Evolutionary conservation across 2,329 filamentous ascomycete genomes (phyloP).

Genomic region (Chrysoporthe cubensis): DNA sequence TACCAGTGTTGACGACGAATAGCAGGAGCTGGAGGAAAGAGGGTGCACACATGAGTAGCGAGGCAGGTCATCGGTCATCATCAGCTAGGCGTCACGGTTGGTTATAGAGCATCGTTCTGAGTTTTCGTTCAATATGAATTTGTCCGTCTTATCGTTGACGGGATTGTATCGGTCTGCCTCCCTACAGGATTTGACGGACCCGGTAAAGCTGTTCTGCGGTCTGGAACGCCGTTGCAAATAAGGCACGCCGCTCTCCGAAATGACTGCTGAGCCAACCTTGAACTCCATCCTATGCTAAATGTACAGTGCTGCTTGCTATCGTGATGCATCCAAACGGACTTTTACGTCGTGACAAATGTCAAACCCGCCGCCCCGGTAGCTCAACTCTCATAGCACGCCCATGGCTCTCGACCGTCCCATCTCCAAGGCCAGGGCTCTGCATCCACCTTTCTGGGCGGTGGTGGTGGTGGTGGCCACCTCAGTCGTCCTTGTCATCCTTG

Average conservation of each 20-base stretch:
- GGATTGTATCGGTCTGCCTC: background rate
- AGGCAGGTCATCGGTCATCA: constrained; percentile 1
- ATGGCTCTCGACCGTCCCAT: background rate
- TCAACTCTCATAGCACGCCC: background rate
- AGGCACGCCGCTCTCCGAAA: background rate
- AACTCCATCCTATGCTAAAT: constrained; percentile 17
- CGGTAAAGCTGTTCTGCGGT: background rate
- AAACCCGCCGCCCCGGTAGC: background rate
- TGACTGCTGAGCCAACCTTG: background rate
- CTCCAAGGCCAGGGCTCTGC: background rate
- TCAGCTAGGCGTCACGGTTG: constrained; percentile 29
- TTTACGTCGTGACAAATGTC: background rate
- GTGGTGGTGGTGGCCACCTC: constrained; percentile 6
- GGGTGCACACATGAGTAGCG: background rate
- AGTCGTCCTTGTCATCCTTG: constrained; percentile 68
- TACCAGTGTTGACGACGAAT: constrained; percentile 15
- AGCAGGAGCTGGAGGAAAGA: background rate
- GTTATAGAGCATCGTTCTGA: constrained; percentile 10
- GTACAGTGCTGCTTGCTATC: constrained; percentile 7
- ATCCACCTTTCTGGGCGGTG: too few relatives aligned
- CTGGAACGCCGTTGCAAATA: background rate
- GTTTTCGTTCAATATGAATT: background rate
- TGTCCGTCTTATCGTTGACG: background rate
- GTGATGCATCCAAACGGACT: constrained; percentile 1
- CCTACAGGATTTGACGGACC: too few relatives aligned